These are phyloP conservation scores for Collybiopsis luxurians DNA, from an alignment of 768 basidiomycete genomes.

Conservation along the genomic window DNA sequence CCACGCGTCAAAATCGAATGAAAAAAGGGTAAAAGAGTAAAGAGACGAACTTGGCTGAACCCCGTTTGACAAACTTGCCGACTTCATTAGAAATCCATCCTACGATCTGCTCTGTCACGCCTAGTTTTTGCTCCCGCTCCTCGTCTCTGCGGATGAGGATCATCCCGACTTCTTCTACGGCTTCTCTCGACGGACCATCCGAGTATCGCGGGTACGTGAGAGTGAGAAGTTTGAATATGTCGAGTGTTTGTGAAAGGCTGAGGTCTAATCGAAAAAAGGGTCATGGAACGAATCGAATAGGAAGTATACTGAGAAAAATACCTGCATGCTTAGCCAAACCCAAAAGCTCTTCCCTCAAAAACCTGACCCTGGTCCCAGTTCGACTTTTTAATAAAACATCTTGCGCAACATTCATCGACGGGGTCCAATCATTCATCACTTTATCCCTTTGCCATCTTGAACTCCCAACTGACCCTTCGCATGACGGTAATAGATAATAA, in stretches of 20 bases:
- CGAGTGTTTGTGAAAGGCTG: constrained; percentile 55
- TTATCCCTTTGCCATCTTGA: constrained; percentile 51
- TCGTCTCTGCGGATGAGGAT: constrained; percentile 66
- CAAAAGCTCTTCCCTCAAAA: constrained; percentile 60
- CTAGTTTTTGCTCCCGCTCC: constrained; percentile 47
- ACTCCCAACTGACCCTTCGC: constrained; percentile 11
- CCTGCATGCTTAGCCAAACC: constrained; percentile 58
- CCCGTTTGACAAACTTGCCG: constrained; percentile 49
- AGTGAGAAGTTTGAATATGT: constrained; percentile 71
- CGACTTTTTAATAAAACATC: constrained; percentile 45
- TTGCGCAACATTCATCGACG: constrained; percentile 53
- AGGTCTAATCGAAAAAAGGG: constrained; percentile 42
- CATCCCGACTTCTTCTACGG: constrained; percentile 65
- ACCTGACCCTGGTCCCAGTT: constrained; percentile 53
- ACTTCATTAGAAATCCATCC: constrained; percentile 77
- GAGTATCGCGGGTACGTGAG: constrained; percentile 78
- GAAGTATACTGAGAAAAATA: constrained; percentile 25
- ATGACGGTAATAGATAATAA: too few species aligned
- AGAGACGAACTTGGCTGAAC: constrained; percentile 50
- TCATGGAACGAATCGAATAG: constrained; percentile 7
- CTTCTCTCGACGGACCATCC: constrained; percentile 67
- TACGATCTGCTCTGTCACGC: constrained; percentile 67
- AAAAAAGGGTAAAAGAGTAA: constrained; percentile 6
- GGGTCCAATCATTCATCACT: constrained; percentile 53
- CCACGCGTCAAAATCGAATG: constrained; percentile 4